Conservation (phyloP, 2,329 filamentous ascomycete genomes). For the Aspergillus spinulosporus region DNA sequence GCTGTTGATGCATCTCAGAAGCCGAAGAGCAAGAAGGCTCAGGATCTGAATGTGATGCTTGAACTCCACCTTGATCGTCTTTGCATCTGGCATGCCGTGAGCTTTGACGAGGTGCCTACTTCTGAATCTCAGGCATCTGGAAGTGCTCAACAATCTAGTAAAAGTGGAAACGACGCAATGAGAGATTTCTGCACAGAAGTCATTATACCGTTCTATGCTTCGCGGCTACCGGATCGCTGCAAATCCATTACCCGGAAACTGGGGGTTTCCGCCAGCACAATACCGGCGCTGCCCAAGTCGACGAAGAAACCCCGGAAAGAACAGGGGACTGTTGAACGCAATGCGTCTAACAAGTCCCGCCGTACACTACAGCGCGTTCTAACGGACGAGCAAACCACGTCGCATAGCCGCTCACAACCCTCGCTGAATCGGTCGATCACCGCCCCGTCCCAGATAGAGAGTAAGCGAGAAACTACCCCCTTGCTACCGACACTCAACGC, state of each 20-base stretch:
- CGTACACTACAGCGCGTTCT: slow-evolving; percentile 48
- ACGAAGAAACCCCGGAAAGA: slow-evolving; percentile 33
- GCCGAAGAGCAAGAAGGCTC: slow-evolving; percentile 40
- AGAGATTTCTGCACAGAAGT: slow-evolving; percentile 54
- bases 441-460: slow-evolving; percentile 39
- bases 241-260: slow-evolving; percentile 50
- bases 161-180: slow-evolving; percentile 46
- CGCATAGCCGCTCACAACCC: slow-evolving; percentile 36
- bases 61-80: slow-evolving; percentile 51
- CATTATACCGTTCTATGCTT: slow-evolving; percentile 51
- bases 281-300: slow-evolving; percentile 39
- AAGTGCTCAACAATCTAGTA: slow-evolving; percentile 32
- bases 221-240: slow-evolving; percentile 50
- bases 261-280: slow-evolving; percentile 41
- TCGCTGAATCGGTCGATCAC: slow-evolving; percentile 46
- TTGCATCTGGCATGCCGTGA: slow-evolving; percentile 54
- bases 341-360: slow-evolving; percentile 31
- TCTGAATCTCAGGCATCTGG: slow-evolving; percentile 31
- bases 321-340: slow-evolving; percentile 36
- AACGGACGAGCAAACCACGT: slow-evolving; percentile 45
- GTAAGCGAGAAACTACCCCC: slow-evolving; percentile 45
- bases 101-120: slow-evolving; percentile 38
- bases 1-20: slow-evolving; percentile 19
- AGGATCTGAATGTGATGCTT: slow-evolving; percentile 46
- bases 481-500: slow-evolving; percentile 36